Evolutionary conservation across 148 eudicot genomes (phyloP).

Genomic region (Persicaria tinctoria): DNA sequence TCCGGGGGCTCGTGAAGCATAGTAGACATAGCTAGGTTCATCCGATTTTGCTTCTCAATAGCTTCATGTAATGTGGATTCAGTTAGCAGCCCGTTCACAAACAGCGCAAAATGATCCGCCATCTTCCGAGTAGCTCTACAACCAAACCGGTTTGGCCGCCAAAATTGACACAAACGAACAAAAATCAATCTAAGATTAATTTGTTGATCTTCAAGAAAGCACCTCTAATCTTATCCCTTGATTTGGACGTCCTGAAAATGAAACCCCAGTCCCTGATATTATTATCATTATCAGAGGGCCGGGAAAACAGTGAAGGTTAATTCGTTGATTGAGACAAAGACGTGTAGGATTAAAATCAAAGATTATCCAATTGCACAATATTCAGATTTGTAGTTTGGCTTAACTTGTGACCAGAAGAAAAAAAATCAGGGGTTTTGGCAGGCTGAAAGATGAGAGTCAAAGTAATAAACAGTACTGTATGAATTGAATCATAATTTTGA

Average conservation of each 20-base stretch:
- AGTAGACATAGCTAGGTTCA: conserved; percentile 20
- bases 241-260: conserved; percentile 8
- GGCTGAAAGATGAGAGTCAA: no score
- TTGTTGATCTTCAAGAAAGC: not conserved
- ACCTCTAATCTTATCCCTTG: not conserved
- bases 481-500: no score
- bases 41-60: conserved; percentile 49
- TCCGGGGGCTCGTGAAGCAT: conserved; percentile 20
- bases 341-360: not conserved
- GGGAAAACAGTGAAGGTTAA: not conserved
- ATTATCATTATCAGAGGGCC: not conserved
- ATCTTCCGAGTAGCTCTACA: conserved; percentile 19
- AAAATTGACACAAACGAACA: not conserved
- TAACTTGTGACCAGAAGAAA: not conserved
- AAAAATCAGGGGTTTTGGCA: no score
- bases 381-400: not conserved
- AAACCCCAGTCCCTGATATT: not conserved
- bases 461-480: no score
- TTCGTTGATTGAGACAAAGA: no score
- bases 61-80: conserved; percentile 89
- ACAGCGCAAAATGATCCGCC: conserved; percentile 94
- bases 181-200: not conserved
- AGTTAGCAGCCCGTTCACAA: conserved; percentile 80
- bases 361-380: not conserved
- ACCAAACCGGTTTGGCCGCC: not conserved